Evolutionary conservation across 73 alveolate species (phyloP), one percentile per base, ranked within the genome.

Genomic region (Paraurostyla sp.): DNA sequence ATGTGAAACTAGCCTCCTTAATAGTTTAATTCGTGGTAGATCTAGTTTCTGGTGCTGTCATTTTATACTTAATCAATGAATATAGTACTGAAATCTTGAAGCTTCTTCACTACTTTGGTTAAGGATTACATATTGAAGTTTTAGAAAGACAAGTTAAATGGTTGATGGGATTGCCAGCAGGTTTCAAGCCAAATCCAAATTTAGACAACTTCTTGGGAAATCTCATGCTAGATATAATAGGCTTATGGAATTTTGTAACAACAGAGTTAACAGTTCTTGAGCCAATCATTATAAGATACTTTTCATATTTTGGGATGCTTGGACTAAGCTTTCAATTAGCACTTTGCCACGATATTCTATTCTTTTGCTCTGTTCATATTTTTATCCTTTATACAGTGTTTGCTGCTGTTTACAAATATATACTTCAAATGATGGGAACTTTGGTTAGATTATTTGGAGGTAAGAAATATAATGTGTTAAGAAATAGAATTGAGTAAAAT

Each of bases 161-260:
- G 96, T 92, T 94, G 20, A 94, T 92, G 97, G 96, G 97, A 22
- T 63, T 90, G 25, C 98, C 98, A 33, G 98, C 96, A 1, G 98
- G 98, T 42, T 80, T 94, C 32, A 94, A 94, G 80, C 96, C 98
- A 0, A 94, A 94, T 51, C 91, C 92, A 16, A 89, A 93, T n/a
- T 73, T 94, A 27, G 96, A 92, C 76, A 71, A 83, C 45, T 89
- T 94, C 38, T 45, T 94, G 35, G 98, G 98, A 2, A 51, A 62
- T 62, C 52, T 75, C 57, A 94, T 94, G 40, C 80, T 93, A 54
- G 91, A 80, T 40, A 80, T 94, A 9, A 89, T 94, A 51, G 56
- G 71, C n/a, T 41, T 78, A 0, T 94, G 98, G 97, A 89, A 90
- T 54, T 65, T 80, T 29, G 83, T 92, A 15, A 88, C 98, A 33